Base-by-base conservation (phyloP, 441 rosid species). In the Gossypium aridum region DNA sequence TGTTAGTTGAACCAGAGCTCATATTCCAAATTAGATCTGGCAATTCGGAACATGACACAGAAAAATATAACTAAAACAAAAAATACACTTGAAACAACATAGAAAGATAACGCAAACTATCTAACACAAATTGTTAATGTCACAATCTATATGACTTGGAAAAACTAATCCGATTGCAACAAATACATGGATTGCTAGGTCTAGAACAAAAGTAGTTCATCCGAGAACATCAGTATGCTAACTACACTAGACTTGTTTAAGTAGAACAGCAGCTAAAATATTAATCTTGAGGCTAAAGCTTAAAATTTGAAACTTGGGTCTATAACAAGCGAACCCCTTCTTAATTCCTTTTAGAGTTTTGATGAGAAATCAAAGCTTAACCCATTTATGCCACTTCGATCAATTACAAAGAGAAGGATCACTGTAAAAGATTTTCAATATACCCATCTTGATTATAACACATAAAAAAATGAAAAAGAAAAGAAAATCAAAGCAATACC, bases 401-500 rank as follows among this genome's bases (percentile, higher is more conserved):
- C 16, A 65, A 43, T 20, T 43, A 43, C 70, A 20, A 66, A 67
- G 17, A 20, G 12, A 39, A 39, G 3, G 0, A 4, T 37, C 16
- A 64, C 10, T 31, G 1, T 39, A 17, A 65, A 64, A 20, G 23
- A 12, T 39, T 22, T 43, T 17, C 55, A 43, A 43, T 0, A 43
- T 20, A 20, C 0, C 17, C 28, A 37, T 37, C 17, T 65, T 65
- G 70, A 23, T 20, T 12, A 39, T 2, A 43, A 19, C 16, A 43
- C 54, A 39, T 0, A 39, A 19, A 74, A n/a, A 45, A 51, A n/a
- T 26, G 64, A n/a, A 10, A 4, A 56, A 20, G 9, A 19, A 19
- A 56, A 20, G 25, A 57, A 57, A 57, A 57, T 20, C 14, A 57
- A 14, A 57, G 31, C n/a, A 2, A 66, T 89, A 91, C 99, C 94